Percentiles rank a stretch among this genome's conserved stretches.
Conservation (phyloP, 495 filamentous ascomycete genomes). For the Podospora bellae-mahoneyi region DNA sequence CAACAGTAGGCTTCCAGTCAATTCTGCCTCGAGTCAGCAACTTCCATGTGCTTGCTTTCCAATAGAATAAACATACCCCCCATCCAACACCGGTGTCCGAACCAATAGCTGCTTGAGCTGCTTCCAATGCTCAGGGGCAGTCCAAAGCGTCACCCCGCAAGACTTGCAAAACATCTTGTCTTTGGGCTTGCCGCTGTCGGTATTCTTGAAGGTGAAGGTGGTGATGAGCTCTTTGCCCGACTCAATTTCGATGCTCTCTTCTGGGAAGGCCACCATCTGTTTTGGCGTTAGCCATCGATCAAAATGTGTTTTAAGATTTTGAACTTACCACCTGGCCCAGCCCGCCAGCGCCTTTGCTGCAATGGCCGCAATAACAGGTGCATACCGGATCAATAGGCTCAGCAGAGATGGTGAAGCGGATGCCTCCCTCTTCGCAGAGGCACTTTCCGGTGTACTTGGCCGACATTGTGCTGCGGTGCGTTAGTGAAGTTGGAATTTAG, state of each 20-base stretch:
- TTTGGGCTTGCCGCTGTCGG: conserved; percentile 14
- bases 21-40: background rate
- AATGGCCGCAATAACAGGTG: conserved; percentile 10
- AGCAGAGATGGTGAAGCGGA: conserved; percentile 8
- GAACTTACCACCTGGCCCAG: conserved; percentile 4
- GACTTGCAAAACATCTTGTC: conserved; percentile 20
- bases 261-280: conserved; percentile 8
- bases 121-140: background rate
- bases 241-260: conserved; percentile 3
- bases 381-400: background rate
- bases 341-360: conserved; percentile 11
- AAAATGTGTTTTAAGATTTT: background rate
- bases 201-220: conserved; percentile 9
- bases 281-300: background rate
- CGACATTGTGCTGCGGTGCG: background rate
- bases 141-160: conserved; percentile 14
- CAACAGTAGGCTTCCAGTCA: conserved; percentile 9
- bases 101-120: background rate
- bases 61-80: conserved; percentile 3
- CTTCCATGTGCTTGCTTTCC: background rate
- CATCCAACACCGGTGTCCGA: conserved; percentile 5
- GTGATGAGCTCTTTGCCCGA: conserved; percentile 10
- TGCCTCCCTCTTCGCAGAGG: conserved; percentile 8
- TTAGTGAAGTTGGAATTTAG: background rate
- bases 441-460: conserved; percentile 4